These are phyloP conservation scores for Monosporozyma aquatica DNA, from an alignment of 805 yeast species.

Conservation along the genomic window DNA sequence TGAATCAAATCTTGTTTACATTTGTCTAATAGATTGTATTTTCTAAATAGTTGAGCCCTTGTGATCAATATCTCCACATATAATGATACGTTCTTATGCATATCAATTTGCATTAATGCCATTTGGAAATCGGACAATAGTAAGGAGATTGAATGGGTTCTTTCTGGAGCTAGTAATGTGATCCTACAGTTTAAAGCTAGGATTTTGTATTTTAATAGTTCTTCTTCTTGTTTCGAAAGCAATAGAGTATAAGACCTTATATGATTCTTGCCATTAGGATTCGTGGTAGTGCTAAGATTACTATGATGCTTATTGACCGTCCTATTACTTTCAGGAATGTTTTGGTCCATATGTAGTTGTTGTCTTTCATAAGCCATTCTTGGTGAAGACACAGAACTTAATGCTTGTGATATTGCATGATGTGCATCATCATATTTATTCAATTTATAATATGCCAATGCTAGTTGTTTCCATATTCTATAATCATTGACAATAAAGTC, in stretches of 20 bases:
- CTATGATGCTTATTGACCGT: too few relatives aligned
- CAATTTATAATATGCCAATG: conserved; percentile 18
- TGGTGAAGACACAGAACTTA: not conserved
- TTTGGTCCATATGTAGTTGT: not conserved
- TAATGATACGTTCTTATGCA: conserved; percentile 7
- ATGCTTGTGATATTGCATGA: conserved; percentile 12
- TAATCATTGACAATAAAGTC: conserved; percentile 8
- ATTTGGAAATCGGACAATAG: conserved; percentile 12
- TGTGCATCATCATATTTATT: conserved; percentile 18
- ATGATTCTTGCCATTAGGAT: not conserved
- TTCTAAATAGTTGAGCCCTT: conserved; percentile 19
- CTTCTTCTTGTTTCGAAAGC: not conserved
- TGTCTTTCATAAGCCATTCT: not conserved
- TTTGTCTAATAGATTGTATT: conserved; percentile 8
- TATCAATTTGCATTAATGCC: conserved; percentile 9
- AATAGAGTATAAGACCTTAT: not conserved
- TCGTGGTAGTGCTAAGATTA: too few relatives aligned
- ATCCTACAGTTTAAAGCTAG: conserved; percentile 15
- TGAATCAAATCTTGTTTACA: conserved; percentile 11
- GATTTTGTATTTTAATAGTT: conserved; percentile 3
- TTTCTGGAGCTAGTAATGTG: conserved; percentile 10
- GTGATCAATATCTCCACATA: conserved; percentile 16
- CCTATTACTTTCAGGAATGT: not conserved
- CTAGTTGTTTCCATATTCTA: conserved; percentile 19
- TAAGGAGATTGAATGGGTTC: conserved; percentile 5